Percentiles rank a stretch among this genome's conserved stretches.
Evolutionary conservation across 2,329 filamentous ascomycete species (phyloP).

Genomic region (Aspergillus versicolor): DNA sequence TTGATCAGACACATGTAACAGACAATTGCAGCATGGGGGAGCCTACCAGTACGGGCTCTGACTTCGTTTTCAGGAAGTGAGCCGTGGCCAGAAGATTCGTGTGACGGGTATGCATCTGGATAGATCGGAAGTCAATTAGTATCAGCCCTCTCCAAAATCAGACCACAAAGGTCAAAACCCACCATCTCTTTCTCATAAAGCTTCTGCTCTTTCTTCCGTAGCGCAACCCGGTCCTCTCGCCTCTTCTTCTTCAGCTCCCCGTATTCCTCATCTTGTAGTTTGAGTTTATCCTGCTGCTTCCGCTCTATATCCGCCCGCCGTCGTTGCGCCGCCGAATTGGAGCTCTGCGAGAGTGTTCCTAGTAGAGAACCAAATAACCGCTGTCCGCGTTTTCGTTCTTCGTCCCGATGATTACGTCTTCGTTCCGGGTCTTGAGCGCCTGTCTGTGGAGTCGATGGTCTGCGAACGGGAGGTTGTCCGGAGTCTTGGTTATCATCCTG

Average conservation of each 20-base stretch:
- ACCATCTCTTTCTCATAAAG: constrained; percentile 76
- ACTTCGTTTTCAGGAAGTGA: constrained; percentile 68
- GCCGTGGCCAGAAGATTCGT: constrained; percentile 69
- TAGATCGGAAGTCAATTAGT: neutral
- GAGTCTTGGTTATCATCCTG: constrained; percentile 26
- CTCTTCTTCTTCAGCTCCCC: constrained; percentile 66
- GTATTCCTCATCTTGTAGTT: constrained; percentile 70
- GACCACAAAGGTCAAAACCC: constrained; percentile 35
- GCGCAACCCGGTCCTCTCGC: constrained; percentile 59
- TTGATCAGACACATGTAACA: constrained; percentile 1
- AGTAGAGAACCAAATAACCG: constrained; percentile 82
- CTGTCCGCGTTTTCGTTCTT: constrained; percentile 82
- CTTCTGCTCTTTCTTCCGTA: constrained; percentile 68
- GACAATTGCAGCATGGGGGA: neutral
- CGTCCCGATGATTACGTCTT: constrained; percentile 49
- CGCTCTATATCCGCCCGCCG: constrained; percentile 78
- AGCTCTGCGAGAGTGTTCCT: constrained; percentile 73
- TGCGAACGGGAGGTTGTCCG: constrained; percentile 20
- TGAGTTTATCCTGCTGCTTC: constrained; percentile 77
- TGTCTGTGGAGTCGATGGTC: constrained; percentile 24
- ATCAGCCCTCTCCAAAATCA: too few relatives aligned
- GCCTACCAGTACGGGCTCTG: constrained; percentile 71
- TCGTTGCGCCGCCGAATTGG: constrained; percentile 62
- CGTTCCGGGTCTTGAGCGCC: constrained; percentile 19
- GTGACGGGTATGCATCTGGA: constrained; percentile 73